These are phyloP conservation scores for Panicum miliaceum DNA, from an alignment of 176 grass and related monocot species.

Conservation along the genomic window DNA sequence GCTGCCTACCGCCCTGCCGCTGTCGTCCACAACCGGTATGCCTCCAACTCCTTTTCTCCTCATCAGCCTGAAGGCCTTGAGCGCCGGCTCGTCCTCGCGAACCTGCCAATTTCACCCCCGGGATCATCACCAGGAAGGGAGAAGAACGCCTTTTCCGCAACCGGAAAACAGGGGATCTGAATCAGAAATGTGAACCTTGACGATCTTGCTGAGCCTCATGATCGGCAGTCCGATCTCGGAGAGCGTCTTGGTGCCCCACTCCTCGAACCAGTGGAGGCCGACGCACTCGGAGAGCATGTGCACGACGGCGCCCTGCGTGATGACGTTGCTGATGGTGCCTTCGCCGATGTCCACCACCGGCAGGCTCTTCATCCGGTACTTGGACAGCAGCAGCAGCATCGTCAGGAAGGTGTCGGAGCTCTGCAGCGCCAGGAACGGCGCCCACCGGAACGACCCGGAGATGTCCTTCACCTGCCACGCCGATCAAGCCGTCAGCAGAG, in stretches of 20 bases:
- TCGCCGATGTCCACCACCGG: conserved; percentile 89
- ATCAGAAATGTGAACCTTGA: conserved; percentile 55
- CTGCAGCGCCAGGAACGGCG: conserved; percentile 91
- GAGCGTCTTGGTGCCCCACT: conserved; percentile 89
- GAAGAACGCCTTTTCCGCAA: no score
- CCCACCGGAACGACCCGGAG: conserved; percentile 95
- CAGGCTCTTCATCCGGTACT: conserved; percentile 98
- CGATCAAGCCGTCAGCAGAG: not conserved
- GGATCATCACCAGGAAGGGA: not conserved
- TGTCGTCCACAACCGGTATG: conserved; percentile 76
- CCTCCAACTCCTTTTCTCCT: conserved; percentile 81
- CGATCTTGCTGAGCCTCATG: conserved; percentile 61
- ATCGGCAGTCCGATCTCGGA: conserved; percentile 77
- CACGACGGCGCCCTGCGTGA: conserved; percentile 85
- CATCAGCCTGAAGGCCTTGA: conserved; percentile 93
- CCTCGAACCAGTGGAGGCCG: conserved; percentile 90
- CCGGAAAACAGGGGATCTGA: not conserved
- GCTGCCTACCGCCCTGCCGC: conserved; percentile 71
- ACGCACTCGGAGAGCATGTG: conserved; percentile 98
- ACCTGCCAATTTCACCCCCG: conserved; percentile 45
- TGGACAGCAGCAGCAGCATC: conserved; percentile 89
- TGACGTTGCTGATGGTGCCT: conserved; percentile 87
- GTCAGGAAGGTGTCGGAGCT: conserved; percentile 96
- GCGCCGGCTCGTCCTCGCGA: conserved; percentile 78
- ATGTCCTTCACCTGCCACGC: conserved; percentile 71